Conservation (phyloP, 2,329 filamentous ascomycete genomes). For the Coccinonectria pachysandricola region DNA sequence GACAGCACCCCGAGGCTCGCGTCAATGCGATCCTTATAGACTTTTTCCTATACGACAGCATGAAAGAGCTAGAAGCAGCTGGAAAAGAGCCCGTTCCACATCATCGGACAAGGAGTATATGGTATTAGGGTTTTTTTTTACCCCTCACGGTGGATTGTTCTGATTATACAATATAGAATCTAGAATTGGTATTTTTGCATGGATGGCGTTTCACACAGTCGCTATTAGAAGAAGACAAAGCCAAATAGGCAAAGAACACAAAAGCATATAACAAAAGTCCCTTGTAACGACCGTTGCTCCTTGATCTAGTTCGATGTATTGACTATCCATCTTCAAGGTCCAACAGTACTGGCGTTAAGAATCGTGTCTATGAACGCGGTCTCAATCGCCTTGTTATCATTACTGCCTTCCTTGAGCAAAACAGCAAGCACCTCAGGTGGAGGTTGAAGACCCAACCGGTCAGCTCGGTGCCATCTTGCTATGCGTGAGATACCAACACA, state of each 20-base stretch:
- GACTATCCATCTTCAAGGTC: conserved; percentile 16
- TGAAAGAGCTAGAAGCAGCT: conserved; percentile 69
- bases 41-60: conserved; percentile 92
- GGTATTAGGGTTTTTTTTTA: conserved; percentile 69
- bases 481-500: conserved; percentile 75
- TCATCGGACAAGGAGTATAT: conserved; percentile 86
- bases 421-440: conserved; percentile 87
- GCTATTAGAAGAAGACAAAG: conserved; percentile 9
- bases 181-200: conserved; percentile 9
- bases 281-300: conserved; percentile 14
- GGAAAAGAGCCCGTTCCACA: conserved; percentile 55
- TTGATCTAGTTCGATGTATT: too few relatives aligned
- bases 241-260: conserved; percentile 10
- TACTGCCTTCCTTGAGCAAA: conserved; percentile 59
- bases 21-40: conserved; percentile 90
- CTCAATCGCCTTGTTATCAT: conserved; percentile 43
- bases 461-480: conserved; percentile 80
- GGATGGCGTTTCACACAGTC: conserved; percentile 9
- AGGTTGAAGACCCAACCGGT: conserved; percentile 72
- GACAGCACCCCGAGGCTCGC: conserved; percentile 57
- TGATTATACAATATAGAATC: conserved; percentile 7
- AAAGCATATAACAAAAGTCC: conserved; percentile 5
- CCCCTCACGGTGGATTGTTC: too few relatives aligned
- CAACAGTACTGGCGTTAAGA: conserved; percentile 38
- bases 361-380: conserved; percentile 66